phyloP scores from a whole-genome alignment of 192 early-diverging fungal species.

The Chytriomyces sp. region DNA sequence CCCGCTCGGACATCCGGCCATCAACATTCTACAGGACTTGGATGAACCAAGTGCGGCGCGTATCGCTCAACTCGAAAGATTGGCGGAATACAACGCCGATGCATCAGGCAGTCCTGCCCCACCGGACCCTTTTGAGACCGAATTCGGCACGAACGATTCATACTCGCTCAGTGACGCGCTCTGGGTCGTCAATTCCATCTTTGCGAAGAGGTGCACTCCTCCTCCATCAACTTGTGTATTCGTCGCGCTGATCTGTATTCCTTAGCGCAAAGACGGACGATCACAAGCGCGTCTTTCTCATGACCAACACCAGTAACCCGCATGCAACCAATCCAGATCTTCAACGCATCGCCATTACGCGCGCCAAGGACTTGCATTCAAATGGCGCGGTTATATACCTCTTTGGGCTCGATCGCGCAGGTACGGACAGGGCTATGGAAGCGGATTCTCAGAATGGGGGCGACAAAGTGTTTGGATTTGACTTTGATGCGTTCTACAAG shows the following conservation, averaged over 20 bases:
- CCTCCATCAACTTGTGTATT: slow-evolving; percentile 6
- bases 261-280: slow-evolving; percentile 51
- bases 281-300: slow-evolving; percentile 68
- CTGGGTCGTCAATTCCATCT: slow-evolving; percentile 62
- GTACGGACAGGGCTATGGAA: background rate
- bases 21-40: slow-evolving; percentile 64
- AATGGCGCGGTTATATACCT: slow-evolving; percentile 15
- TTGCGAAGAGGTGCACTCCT: slow-evolving; percentile 52
- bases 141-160: slow-evolving; percentile 50
- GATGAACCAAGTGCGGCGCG: slow-evolving; percentile 61
- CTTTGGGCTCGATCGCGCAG: slow-evolving; percentile 17
- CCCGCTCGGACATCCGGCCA: slow-evolving; percentile 55
- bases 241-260: background rate
- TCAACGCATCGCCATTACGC: slow-evolving; percentile 54
- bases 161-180: slow-evolving; percentile 66
- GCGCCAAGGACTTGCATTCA: slow-evolving; percentile 48
- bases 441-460: background rate
- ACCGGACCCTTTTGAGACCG: slow-evolving; percentile 20
- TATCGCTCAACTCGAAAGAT: slow-evolving; percentile 61
- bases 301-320: slow-evolving; percentile 73
- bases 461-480: slow-evolving; percentile 39
- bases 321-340: slow-evolving; percentile 49
- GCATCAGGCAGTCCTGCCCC: background rate
- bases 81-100: slow-evolving; percentile 36
- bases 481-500: slow-evolving; percentile 61